These are phyloP conservation scores for Posidonia oceanica DNA, from an alignment of 116 monocot species.

Conservation along the genomic window DNA sequence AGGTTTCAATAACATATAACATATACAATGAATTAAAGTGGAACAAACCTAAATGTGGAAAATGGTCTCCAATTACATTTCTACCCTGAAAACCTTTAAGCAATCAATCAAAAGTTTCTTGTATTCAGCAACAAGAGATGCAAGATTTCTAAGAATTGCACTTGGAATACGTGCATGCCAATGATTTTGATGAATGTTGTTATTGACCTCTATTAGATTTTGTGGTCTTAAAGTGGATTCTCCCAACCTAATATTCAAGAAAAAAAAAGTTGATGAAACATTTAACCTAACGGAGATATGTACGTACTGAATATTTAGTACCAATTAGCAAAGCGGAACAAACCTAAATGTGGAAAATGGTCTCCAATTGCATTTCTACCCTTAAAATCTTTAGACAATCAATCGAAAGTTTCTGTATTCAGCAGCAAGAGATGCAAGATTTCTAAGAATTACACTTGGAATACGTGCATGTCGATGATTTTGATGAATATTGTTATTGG, in stretches of 20 bases:
- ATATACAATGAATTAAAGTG: not conserved
- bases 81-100: constrained; percentile 81
- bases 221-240: constrained; percentile 44
- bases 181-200: constrained; percentile 16
- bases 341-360: constrained; percentile 94
- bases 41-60: constrained; percentile 80
- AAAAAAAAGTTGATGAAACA: not conserved
- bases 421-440: constrained; percentile 58
- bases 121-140: constrained; percentile 72
- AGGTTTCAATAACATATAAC: not conserved
- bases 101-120: constrained; percentile 86
- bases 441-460: constrained; percentile 54
- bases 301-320: too few species aligned
- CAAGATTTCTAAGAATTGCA: constrained; percentile 56
- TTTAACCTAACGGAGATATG: too few species aligned
- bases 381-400: constrained; percentile 93
- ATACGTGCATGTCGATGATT: constrained; percentile 41
- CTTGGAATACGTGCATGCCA: constrained; percentile 52
- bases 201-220: constrained; percentile 22
- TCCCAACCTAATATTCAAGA: constrained; percentile 44
- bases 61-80: constrained; percentile 96
- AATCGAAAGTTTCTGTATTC: constrained; percentile 84
- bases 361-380: constrained; percentile 95
- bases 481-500: constrained; percentile 21
- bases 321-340: not conserved